phyloP scores from a whole-genome alignment of 2,329 filamentous ascomycete genomes.

The Botryotinia narcissicola region DNA sequence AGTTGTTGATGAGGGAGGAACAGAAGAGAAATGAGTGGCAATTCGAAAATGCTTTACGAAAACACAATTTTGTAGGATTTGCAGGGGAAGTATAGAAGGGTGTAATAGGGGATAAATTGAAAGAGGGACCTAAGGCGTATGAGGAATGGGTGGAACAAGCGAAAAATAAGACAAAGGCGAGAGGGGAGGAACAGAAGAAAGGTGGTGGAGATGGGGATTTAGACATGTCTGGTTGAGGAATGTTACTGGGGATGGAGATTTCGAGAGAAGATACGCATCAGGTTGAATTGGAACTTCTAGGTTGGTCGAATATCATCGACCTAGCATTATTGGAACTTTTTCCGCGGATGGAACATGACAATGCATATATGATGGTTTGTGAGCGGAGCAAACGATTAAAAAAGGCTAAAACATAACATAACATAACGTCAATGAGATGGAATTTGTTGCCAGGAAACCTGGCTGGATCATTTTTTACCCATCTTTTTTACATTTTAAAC shows the following conservation, averaged over 20 bases:
- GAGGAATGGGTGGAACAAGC: conserved; percentile 70
- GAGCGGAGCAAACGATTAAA: neutral
- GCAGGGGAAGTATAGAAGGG: conserved; percentile 86
- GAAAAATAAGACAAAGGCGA: conserved; percentile 53
- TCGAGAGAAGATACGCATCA: neutral
- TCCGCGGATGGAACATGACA: no score
- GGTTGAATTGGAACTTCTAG: neutral
- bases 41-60: conserved; percentile 89
- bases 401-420: neutral
- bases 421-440: neutral
- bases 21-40: conserved; percentile 82
- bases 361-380: neutral
- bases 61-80: conserved; percentile 96
- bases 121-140: conserved; percentile 63
- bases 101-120: conserved; percentile 73
- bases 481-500: neutral
- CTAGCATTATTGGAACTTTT: neutral
- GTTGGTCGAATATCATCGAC: neutral
- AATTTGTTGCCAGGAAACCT: neutral
- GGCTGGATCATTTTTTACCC: no score
- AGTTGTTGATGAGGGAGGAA: conserved; percentile 76
- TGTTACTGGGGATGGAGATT: neutral
- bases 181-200: conserved; percentile 34
- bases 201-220: conserved; percentile 31
- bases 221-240: conserved; percentile 36